Base-by-base conservation (phyloP, 2,329 filamentous ascomycete genomes). In the Fusarium annulatum region DNA sequence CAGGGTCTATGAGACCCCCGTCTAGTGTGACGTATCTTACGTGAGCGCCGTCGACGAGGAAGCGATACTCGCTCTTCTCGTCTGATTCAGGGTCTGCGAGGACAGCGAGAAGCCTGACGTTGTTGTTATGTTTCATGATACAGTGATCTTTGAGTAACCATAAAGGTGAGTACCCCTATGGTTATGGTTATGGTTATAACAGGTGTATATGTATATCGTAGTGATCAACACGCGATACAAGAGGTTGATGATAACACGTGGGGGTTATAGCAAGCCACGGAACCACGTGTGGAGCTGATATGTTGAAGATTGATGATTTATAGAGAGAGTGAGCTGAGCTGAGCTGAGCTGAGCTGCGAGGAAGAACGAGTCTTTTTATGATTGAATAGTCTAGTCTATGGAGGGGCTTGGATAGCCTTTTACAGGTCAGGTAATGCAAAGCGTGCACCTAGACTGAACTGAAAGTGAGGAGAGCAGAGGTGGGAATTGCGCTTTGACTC, bases 11-110 rank as follows among this genome's bases (percentile, higher is more conserved):
- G 7, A 81, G 60, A 56, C 81, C 80, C 16, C 79, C 68, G 14
- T 82, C 81, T 34, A 85, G 77, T 18, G 79, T 82, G 38, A 85
- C 73, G 67, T 85, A 85, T 75, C 84, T 85, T 76, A 85, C 76
- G 59, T 79, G 64, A 28, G 77, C 78, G 30, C 71, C 73, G 65
- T 82, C 77, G 38, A 84, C 78, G 4, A 85, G 78, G 56, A 84
- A 77, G 51, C 84, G 81, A 61, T 82, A 83, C 53, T 84, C 79
- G 75, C 81, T 81, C 48, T 76, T 76, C 43, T 70, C 71, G 26
- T 63, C 66, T 12, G 76, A 73, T n/a, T 79, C 73, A 9, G 67
- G 38, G 57, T 81, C 79, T n/a, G 73, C 72, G 26, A 78, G 70
- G 34, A 68, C 67, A 15, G 77, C 73, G 36, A 79, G 72, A 28